Evolutionary conservation across 345 rosid species (phyloP), one percentile per base, ranked within the genome.

Genomic region (Aurinia saxatilis): DNA sequence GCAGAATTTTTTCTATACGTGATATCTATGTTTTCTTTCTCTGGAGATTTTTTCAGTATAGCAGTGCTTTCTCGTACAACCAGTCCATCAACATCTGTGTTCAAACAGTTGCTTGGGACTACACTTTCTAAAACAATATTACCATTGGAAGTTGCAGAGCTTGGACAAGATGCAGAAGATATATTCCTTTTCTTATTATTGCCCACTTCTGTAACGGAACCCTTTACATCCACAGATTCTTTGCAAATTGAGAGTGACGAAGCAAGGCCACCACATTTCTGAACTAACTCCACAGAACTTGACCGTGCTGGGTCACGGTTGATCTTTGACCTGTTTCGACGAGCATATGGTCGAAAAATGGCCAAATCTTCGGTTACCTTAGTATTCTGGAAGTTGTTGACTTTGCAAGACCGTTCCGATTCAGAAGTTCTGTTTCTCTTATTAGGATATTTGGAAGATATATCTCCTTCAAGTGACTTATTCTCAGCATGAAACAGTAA

Each of bases 331-430:
- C 99, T 78, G 63, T 93, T 82, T 68, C 99, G 84, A 67, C 99
- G 80, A 71, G 92, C 90, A 80, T 93, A 93, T 15, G 99, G 95
- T 14, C 93, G 96, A 57, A 90, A 78, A 71, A 87, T 82, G 57
- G 96, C 92, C 58, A 97, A 90, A 81, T 93, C 96, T 79, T 93
- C 99, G 27, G 90, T 74, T 60, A 86, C 96, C 79, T 82, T 93
- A 27, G 77, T 73, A 78, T 75, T 85, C 61, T 75, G 86, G 64
- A 67, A 31, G 34, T 75, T 81, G 66, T 78, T 89, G 65, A 68
- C 76, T 72, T 72, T 86, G 38, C 73, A 74, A 72, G 90, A 82
- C 65, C 73, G 83, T 63, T 80, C 90, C 8, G 89, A 83, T 66
- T 83, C 79, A 70, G 62, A 75, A 67, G 75, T 19, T 68, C 40